Conservation (phyloP, 495 filamentous ascomycete species). For the Lasiosphaeris hirsuta region DNA sequence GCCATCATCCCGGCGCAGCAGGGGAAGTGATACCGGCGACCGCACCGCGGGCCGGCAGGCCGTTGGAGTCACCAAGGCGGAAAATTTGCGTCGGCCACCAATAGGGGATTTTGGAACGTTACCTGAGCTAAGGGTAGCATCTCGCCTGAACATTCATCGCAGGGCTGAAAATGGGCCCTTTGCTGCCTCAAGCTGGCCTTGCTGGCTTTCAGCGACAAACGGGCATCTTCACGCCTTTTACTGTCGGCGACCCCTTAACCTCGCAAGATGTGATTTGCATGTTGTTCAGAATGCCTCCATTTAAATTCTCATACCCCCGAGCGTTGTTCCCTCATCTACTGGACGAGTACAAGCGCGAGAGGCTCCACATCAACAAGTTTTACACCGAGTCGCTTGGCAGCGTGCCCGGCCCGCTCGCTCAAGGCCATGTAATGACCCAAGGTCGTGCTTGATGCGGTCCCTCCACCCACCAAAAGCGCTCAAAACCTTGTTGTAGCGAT, state of each 20-base stretch:
- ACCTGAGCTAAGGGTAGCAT: background rate
- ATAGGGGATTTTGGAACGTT: conserved; percentile 26
- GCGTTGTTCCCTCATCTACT: background rate
- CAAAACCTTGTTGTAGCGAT: conserved; percentile 44
- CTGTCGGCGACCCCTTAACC: too few species aligned
- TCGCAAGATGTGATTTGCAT: too few species aligned
- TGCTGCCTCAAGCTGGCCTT: background rate
- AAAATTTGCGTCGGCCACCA: conserved; percentile 26
- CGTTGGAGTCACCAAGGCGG: conserved; percentile 14
- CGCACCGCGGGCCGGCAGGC: conserved; percentile 28
- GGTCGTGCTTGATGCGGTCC: conserved; percentile 57
- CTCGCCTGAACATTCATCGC: background rate
- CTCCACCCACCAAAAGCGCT: conserved; percentile 43
- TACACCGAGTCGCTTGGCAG: conserved; percentile 51
- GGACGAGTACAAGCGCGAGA: conserved; percentile 61
- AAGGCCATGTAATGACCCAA: conserved; percentile 61
- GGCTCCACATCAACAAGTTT: conserved; percentile 61
- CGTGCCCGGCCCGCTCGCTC: conserved; percentile 38
- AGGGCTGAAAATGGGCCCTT: conserved; percentile 2
- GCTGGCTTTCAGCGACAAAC: background rate
- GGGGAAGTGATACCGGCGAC: conserved; percentile 4
- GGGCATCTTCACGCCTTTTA: too few species aligned
- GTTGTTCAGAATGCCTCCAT: background rate
- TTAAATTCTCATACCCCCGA: background rate
- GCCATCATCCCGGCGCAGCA: conserved; percentile 4